Percentiles rank a stretch among this genome's conserved stretches.
phyloP scores from a whole-genome alignment of 768 basidiomycete species.

The Auricularia heimuer region DNA sequence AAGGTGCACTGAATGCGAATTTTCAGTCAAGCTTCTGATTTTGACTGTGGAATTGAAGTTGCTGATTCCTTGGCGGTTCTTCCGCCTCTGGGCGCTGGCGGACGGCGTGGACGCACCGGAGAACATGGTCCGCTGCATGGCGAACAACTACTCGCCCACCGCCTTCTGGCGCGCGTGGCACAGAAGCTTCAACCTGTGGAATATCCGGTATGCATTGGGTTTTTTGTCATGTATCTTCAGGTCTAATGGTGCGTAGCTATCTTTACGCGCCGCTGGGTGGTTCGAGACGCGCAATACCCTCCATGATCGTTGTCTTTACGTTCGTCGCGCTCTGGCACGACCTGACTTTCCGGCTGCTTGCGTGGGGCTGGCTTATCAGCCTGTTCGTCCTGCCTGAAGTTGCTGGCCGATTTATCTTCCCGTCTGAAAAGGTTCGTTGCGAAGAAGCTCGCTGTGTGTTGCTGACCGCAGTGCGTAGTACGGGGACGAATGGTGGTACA shows the following conservation, averaged over 20 bases:
- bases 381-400: constrained; percentile 87
- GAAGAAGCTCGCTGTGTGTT: background rate
- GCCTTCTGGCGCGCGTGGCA: constrained; percentile 99
- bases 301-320: constrained; percentile 77
- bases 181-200: constrained; percentile 91
- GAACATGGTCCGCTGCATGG: constrained; percentile 98
- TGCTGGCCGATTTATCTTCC: constrained; percentile 47
- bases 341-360: constrained; percentile 71
- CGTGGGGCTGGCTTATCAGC: constrained; percentile 95
- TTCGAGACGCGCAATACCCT: constrained; percentile 39
- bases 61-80: constrained; percentile 92
- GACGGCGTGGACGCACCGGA: constrained; percentile 92
- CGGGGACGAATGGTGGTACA: constrained; percentile 62
- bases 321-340: constrained; percentile 99
- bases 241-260: constrained; percentile 43
- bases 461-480: constrained; percentile 38
- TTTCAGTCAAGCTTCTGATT: background rate
- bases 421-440: constrained; percentile 48
- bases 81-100: constrained; percentile 83
- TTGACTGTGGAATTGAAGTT: constrained; percentile 39
- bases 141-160: constrained; percentile 86
- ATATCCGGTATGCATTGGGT: constrained; percentile 51
- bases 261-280: constrained; percentile 93
- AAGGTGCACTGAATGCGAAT: constrained; percentile 47
- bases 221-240: too few species aligned